These are phyloP conservation scores for Cadophora malorum DNA, from an alignment of 2,329 filamentous ascomycete genomes.

Conservation along the genomic window DNA sequence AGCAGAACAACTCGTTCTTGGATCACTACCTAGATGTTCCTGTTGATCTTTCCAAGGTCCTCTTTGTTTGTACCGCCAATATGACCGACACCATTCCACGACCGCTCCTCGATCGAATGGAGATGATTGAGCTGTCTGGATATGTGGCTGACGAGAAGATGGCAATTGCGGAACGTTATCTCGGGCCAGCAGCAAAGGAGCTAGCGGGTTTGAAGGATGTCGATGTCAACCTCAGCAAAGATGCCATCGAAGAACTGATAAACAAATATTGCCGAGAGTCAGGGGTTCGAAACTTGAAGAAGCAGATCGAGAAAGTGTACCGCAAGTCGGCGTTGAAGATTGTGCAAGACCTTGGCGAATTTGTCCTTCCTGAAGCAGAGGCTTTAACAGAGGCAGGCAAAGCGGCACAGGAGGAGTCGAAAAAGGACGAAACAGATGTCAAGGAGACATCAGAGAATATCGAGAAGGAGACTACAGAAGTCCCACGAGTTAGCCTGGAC, in stretches of 20 bases:
- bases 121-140: conserved; percentile 93
- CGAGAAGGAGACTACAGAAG: conserved; percentile 64
- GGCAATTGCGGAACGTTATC: conserved; percentile 93
- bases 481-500: conserved; percentile 76
- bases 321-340: conserved; percentile 97
- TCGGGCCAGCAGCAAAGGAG: conserved; percentile 93
- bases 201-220: conserved; percentile 88
- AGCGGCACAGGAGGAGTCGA: conserved; percentile 71
- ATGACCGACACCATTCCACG: conserved; percentile 98
- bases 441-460: conserved; percentile 64
- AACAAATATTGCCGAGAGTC: conserved; percentile 98
- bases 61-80: conserved; percentile 98
- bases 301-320: conserved; percentile 99
- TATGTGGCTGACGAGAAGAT: conserved; percentile 99
- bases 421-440: conserved; percentile 68
- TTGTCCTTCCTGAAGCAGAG: conserved; percentile 78
- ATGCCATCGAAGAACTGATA: conserved; percentile 94
- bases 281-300: conserved; percentile 96
- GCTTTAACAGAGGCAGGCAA: conserved; percentile 88
- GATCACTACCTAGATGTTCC: conserved; percentile 99
- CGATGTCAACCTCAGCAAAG: conserved; percentile 83
- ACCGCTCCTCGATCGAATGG: conserved; percentile 94
- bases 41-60: conserved; percentile 94
- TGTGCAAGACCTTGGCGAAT: conserved; percentile 90
- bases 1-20: conserved; percentile 96